A percentile compares a stretch with the other conserved stretches of the same genome.
phyloP scores from a whole-genome alignment of 1,284 basidiomycete genomes.

The Malassezia psittaci region DNA sequence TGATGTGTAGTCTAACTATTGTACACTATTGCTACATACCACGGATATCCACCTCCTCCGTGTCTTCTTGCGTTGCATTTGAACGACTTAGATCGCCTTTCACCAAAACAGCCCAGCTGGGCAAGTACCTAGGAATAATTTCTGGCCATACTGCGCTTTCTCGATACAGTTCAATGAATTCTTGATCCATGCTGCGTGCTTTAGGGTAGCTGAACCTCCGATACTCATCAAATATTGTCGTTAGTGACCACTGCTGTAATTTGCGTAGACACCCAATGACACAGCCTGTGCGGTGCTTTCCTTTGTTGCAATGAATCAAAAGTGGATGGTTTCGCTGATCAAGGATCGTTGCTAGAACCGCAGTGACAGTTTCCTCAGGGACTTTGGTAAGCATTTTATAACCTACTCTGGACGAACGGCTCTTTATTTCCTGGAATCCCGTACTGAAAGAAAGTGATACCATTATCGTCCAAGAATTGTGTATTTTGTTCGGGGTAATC shows the following conservation, averaged over 20 bases:
- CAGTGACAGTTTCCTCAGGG: constrained; percentile 53
- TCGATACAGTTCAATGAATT: constrained; percentile 53
- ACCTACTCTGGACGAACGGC: constrained; percentile 30
- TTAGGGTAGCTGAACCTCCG: constrained; percentile 53
- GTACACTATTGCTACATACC: constrained; percentile 18
- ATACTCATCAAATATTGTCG: constrained; percentile 55
- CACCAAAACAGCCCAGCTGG: constrained; percentile 20
- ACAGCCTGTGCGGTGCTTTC: constrained; percentile 56
- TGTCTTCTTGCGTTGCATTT: not conserved
- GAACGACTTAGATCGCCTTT: not conserved
- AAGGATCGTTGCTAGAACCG: constrained; percentile 53
- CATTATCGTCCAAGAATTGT: constrained; percentile 49
- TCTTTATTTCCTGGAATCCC: constrained; percentile 56
- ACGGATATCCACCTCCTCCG: constrained; percentile 1
- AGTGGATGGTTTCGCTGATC: constrained; percentile 54
- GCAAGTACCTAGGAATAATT: constrained; percentile 18
- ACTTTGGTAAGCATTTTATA: constrained; percentile 29
- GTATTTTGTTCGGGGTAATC: constrained; percentile 54
- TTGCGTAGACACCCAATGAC: constrained; percentile 54
- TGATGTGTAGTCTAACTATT: constrained; percentile 22
- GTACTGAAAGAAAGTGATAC: constrained; percentile 52
- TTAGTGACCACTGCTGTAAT: constrained; percentile 53
- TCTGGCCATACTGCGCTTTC: constrained; percentile 21
- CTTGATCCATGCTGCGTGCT: constrained; percentile 53
- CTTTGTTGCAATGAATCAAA: constrained; percentile 56